Percentiles rank a stretch among this genome's conserved stretches.
Conservation (phyloP, 164 flowering plant genomes). For the Sedum album region DNA sequence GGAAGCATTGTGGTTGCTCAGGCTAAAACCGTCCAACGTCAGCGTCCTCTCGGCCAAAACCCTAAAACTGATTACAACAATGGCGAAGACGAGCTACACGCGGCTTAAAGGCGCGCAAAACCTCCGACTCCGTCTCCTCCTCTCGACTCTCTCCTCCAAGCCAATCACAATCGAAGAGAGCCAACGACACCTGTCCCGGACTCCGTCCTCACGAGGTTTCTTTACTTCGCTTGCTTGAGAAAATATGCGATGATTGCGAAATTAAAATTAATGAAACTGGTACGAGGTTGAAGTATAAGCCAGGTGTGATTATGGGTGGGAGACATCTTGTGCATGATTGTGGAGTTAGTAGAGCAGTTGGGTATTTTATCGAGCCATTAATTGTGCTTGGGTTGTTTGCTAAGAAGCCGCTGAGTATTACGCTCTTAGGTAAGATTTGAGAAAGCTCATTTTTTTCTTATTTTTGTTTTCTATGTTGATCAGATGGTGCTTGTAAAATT, state of each 20-base stretch:
- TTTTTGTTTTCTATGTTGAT: too few relatives aligned
- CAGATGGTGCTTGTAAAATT: too few relatives aligned
- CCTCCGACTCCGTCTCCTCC: constrained; percentile 53
- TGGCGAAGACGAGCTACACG: constrained; percentile 61
- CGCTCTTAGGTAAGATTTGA: constrained; percentile 52
- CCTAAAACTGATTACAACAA: constrained; percentile 13
- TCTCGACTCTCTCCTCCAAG: constrained; percentile 62
- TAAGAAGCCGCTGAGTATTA: constrained; percentile 59
- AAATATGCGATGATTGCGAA: constrained; percentile 55
- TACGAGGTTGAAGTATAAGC: constrained; percentile 82
- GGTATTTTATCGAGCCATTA: constrained; percentile 85
- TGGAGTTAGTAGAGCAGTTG: constrained; percentile 66
- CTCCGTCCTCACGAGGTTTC: constrained; percentile 72
- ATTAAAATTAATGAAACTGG: constrained; percentile 77
- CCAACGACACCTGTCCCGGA: constrained; percentile 64
- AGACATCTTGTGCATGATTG: constrained; percentile 68
- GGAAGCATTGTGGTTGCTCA: too few relatives aligned
- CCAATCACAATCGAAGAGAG: constrained; percentile 59
- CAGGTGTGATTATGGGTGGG: constrained; percentile 84
- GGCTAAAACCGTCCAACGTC: too few relatives aligned
- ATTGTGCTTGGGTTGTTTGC: constrained; percentile 70
- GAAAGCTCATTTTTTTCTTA: neutral
- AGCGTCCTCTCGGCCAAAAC: too few relatives aligned
- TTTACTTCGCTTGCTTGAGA: constrained; percentile 67
- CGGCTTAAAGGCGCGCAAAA: constrained; percentile 56